Conservation (phyloP, 2,329 filamentous ascomycete genomes). For the Hypoxylon rubiginosum region DNA sequence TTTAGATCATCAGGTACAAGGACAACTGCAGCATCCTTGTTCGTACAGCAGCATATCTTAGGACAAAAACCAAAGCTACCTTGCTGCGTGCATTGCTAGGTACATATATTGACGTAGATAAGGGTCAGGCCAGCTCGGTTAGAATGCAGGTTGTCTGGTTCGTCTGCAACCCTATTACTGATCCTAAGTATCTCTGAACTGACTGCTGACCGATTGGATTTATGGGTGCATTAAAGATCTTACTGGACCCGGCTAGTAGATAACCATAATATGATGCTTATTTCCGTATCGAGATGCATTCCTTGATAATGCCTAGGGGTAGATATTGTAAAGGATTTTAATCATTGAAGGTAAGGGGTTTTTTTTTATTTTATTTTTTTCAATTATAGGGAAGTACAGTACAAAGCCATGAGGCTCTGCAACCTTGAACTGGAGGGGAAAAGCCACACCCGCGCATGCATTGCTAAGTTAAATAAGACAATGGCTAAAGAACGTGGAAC, state of each 20-base stretch:
- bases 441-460: constrained; percentile 29
- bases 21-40: constrained; percentile 21
- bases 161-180: too few relatives aligned
- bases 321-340: not conserved
- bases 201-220: not conserved
- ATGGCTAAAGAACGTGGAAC: constrained; percentile 5
- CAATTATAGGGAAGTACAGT: not conserved
- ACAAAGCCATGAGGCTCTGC: constrained; percentile 13
- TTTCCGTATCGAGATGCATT: not conserved
- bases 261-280: not conserved
- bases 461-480: constrained; percentile 15
- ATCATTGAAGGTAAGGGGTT: too few relatives aligned
- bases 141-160: not conserved
- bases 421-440: constrained; percentile 10
- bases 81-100: constrained; percentile 1
- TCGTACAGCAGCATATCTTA: constrained; percentile 7
- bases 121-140: constrained; percentile 10
- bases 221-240: not conserved
- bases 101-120: constrained; percentile 7
- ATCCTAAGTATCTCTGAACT: not conserved
- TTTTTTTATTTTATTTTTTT: not conserved
- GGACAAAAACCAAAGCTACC: not conserved
- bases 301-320: not conserved
- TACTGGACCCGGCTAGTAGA: not conserved
- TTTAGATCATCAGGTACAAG: constrained; percentile 2